Percentiles rank a stretch among this genome's conserved stretches.
phyloP scores from a whole-genome alignment of 352 stramenopile genomes.

The Globisporangium paddicum region DNA sequence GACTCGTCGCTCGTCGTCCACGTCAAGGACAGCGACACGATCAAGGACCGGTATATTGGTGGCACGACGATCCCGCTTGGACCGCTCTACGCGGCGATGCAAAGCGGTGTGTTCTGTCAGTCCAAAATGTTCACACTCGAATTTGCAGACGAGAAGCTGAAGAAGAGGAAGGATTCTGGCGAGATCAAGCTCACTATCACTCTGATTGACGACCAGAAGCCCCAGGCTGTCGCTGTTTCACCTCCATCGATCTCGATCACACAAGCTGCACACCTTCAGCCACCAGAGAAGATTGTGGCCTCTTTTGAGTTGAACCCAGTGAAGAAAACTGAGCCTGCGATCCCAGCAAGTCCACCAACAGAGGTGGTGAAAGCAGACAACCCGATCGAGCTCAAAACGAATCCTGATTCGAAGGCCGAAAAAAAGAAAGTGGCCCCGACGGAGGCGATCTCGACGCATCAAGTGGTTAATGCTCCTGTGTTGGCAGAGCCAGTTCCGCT shows the following conservation, averaged over 20 bases:
- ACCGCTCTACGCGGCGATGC: constrained; percentile 13
- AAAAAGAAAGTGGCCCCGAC: not conserved
- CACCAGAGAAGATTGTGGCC: not conserved
- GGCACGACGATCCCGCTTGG: constrained; percentile 28
- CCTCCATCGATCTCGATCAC: not conserved
- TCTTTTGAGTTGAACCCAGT: no score
- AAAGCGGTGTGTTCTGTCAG: constrained; percentile 21
- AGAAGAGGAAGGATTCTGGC: constrained; percentile 28
- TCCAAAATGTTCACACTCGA: constrained; percentile 31
- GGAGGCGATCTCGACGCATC: not conserved
- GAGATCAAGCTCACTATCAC: constrained; percentile 43
- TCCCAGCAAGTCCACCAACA: not conserved
- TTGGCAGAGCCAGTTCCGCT: not conserved
- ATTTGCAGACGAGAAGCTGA: constrained; percentile 39
- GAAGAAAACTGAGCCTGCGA: no score
- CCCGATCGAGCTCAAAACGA: no score
- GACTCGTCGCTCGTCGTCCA: constrained; percentile 24
- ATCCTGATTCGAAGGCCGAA: not conserved
- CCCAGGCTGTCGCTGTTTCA: not conserved
- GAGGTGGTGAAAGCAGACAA: not conserved
- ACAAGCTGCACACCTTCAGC: not conserved
- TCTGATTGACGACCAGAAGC: constrained; percentile 19
- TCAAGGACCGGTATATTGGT: constrained; percentile 48
- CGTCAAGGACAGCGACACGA: constrained; percentile 42
- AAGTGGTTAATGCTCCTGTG: not conserved